phyloP scores from a whole-genome alignment of 768 basidiomycete species.

The Lepiota subincarnata region DNA sequence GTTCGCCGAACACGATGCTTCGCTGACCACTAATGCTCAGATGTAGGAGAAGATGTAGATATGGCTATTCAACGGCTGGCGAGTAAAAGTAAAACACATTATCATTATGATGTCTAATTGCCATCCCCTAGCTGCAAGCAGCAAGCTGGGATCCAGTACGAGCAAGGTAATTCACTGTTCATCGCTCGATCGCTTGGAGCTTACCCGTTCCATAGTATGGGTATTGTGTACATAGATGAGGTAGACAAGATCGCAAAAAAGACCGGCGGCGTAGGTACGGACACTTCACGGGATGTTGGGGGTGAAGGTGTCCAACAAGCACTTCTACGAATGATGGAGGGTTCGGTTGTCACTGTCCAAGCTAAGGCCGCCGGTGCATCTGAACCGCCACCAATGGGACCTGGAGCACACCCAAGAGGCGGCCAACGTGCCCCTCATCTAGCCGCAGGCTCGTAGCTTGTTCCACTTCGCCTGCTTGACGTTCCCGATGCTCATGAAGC shows the following conservation, averaged over 20 bases:
- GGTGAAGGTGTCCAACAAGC: constrained; percentile 97
- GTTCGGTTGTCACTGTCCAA: constrained; percentile 77
- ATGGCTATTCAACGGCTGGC: constrained; percentile 84
- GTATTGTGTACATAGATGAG: constrained; percentile 96
- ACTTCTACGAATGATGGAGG: constrained; percentile 91
- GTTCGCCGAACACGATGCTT: constrained; percentile 9
- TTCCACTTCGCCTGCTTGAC: background rate
- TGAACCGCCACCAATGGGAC: constrained; percentile 41
- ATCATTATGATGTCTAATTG: background rate
- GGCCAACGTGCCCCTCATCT: constrained; percentile 46
- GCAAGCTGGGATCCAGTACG: constrained; percentile 85
- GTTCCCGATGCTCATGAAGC: background rate
- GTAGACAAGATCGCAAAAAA: constrained; percentile 88
- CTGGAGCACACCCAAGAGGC: constrained; percentile 43
- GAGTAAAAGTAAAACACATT: constrained; percentile 17
- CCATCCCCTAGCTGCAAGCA: constrained; percentile 63
- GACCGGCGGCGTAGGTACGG: constrained; percentile 45
- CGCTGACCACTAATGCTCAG: constrained; percentile 35
- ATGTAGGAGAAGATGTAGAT: constrained; percentile 97
- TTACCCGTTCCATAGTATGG: constrained; percentile 50
- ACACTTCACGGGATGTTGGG: constrained; percentile 82
- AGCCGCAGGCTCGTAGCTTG: constrained; percentile 28
- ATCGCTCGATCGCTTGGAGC: background rate
- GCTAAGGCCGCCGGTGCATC: constrained; percentile 53
- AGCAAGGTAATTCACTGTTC: constrained; percentile 55